Evolutionary conservation across 257 asterid genomes (phyloP), one percentile per base, ranked within the genome.

Genomic region (Capsicum chinense): DNA sequence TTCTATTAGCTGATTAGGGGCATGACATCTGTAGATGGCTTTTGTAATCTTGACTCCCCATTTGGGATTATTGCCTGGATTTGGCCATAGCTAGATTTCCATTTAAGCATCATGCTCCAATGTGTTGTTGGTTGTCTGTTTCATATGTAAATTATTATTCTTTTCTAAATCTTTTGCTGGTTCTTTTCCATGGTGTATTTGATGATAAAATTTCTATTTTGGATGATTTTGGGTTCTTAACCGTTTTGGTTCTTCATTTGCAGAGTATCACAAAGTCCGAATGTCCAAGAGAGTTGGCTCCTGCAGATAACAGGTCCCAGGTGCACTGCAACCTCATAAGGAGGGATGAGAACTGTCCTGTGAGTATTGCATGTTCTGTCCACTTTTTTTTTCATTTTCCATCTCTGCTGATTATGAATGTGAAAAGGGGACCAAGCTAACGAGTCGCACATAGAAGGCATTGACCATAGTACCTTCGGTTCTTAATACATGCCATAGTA

Each of bases 241-340:
- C 16, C 1, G 33, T 52, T 3, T 47, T 26, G 48, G 52, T 67
- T 62, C 57, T 54, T 83, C n/a, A 67, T 83, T 74, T 88, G 86
- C 94, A 97, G 99, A 97, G 99, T 88, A 93, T 97, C 66, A 88
- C 86, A 85, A 95, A 84, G 78, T 92, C 98, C 3, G 98, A 97
- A 92, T 95, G 98, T 87, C 99, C 99, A 21, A 92, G 89, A 84
- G 99, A 95, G 93, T 92, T 97, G 90, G 97, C 92, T 86, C 97
- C 97, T 69, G 95, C 95, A 12, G 94, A 91, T 85, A 87, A 91
- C 93, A 89, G 93, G 87, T 87, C 97, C 67, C 87, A 94, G 68
- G 95, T 97, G 83, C 91, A 90, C 85, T 97, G 93, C 85, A 97
- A 90, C 86, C 99, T 97, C 87, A 89, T 89, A 69, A 94, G 93